Base-by-base conservation (phyloP, 2,329 filamentous ascomycete genomes). In the Aspergillus sp. region DNA sequence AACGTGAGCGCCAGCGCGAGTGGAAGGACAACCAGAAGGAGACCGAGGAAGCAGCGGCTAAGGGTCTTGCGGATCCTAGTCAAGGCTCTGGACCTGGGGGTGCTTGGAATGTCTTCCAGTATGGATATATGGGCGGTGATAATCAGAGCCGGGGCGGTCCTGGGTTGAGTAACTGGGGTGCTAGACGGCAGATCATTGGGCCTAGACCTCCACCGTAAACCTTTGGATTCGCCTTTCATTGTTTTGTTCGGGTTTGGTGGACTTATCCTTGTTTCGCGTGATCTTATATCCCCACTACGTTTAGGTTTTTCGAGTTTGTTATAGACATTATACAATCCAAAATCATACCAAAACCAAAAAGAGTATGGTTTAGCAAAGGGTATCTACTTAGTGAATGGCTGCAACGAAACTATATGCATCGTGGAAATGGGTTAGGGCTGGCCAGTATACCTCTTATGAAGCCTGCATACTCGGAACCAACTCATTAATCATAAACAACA, bases 31-130 rank as follows among this genome's bases (percentile, higher is more conserved):
- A 69, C 17, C 82, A 85, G 60, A 72, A 78, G 45, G 72, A 68
- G 13, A 70, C 74, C 1, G 67, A 72, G 46, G 70, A 69, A 27
- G 74, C 74, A 1, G 71, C 74, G 1, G 69, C 72, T 37, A 59
- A 63, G 2, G 72, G 71, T n/a, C 30, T 51, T 2, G 55, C 56
- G 10, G 68, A 70, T 47, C 64, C 71, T 6, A 73, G 73, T 0
- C 65, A 72, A 4, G 74, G 75, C 3, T 68, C 71, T 12, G 77
- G 75, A 0, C 77, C 73, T 1, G 70, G 73, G 12, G 61, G 65
- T 70, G 66, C 66, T 23, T 84, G 81, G 81, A 79, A 83, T 60
- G 78, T 83, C 7, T 78, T 83, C 59, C 81, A 84, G 63, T 84
- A 84, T 64, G 81, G 81, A 0, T 84, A 74, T 55, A 71, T 79